These are phyloP conservation scores for Penicillium olsonii DNA, from an alignment of 2,329 filamentous ascomycete genomes.

Conservation along the genomic window DNA sequence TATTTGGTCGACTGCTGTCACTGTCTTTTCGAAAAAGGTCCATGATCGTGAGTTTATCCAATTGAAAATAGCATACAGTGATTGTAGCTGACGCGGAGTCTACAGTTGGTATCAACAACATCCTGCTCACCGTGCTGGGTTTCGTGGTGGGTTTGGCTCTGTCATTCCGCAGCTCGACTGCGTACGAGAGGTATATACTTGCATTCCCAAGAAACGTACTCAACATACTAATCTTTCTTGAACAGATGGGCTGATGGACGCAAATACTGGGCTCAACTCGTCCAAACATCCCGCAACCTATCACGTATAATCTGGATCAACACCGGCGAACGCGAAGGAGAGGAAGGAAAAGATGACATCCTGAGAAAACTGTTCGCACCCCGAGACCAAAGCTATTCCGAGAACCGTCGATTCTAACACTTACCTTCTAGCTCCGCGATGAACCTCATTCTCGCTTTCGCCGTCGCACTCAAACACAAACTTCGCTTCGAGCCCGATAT, in stretches of 20 bases:
- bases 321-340: slow-evolving; percentile 59
- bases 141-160: slow-evolving; percentile 79
- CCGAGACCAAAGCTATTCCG: background rate
- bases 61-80: background rate
- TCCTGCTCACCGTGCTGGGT: slow-evolving; percentile 75
- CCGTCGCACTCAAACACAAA: slow-evolving; percentile 77
- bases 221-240: background rate
- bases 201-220: background rate
- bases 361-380: slow-evolving; percentile 62
- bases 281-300: slow-evolving; percentile 58
- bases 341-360: slow-evolving; percentile 64
- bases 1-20: slow-evolving; percentile 67
- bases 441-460: slow-evolving; percentile 76
- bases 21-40: slow-evolving; percentile 53
- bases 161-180: slow-evolving; percentile 74
- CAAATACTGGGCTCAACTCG: slow-evolving; percentile 62
- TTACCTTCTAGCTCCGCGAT: slow-evolving; percentile 55
- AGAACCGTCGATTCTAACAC: slow-evolving; percentile 10
- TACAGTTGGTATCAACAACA: slow-evolving; percentile 60
- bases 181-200: slow-evolving; percentile 64
- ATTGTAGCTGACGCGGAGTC: slow-evolving; percentile 1
- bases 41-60: slow-evolving; percentile 36
- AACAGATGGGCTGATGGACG: slow-evolving; percentile 61
- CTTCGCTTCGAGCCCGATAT: slow-evolving; percentile 82
- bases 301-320: slow-evolving; percentile 82